These are phyloP conservation scores for Xylaria hypoxylon DNA, from an alignment of 2,329 filamentous ascomycete genomes.

Conservation along the genomic window DNA sequence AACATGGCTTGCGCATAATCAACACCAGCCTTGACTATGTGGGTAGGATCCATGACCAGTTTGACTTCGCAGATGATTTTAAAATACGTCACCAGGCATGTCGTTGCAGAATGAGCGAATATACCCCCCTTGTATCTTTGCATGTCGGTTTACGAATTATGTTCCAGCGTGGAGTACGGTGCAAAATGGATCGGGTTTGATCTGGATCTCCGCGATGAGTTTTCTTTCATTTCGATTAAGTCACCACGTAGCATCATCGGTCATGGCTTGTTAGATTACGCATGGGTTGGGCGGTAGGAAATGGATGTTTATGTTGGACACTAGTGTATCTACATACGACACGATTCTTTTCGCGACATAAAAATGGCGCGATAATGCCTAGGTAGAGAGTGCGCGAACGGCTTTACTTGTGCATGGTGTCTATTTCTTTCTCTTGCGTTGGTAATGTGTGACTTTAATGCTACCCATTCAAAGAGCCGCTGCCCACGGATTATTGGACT, in stretches of 20 bases:
- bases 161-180: slow-evolving; percentile 36
- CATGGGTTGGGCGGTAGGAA: slow-evolving; percentile 6
- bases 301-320: slow-evolving; percentile 14
- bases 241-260: slow-evolving; percentile 2
- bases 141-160: slow-evolving; percentile 20
- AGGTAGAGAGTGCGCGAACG: neutral
- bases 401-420: neutral
- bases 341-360: neutral
- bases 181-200: slow-evolving; percentile 4
- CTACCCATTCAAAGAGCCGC: neutral
- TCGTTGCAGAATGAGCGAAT: slow-evolving; percentile 4
- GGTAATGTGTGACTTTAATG: neutral
- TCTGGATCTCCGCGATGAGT: slow-evolving; percentile 8
- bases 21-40: neutral
- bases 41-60: too few relatives aligned
- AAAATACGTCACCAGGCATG: neutral
- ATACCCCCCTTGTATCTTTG: slow-evolving; percentile 12
- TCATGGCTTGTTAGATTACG: slow-evolving; percentile 9
- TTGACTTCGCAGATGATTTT: neutral
- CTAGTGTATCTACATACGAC: neutral
- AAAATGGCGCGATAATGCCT: neutral
- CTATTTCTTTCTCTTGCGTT: neutral
- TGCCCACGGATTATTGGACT: neutral
- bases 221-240: slow-evolving; percentile 2
- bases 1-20: neutral